Percentiles rank a stretch among this genome's conserved stretches.
Conservation (phyloP, 164 flowering plant genomes). For the Nymphaea colorata region DNA sequence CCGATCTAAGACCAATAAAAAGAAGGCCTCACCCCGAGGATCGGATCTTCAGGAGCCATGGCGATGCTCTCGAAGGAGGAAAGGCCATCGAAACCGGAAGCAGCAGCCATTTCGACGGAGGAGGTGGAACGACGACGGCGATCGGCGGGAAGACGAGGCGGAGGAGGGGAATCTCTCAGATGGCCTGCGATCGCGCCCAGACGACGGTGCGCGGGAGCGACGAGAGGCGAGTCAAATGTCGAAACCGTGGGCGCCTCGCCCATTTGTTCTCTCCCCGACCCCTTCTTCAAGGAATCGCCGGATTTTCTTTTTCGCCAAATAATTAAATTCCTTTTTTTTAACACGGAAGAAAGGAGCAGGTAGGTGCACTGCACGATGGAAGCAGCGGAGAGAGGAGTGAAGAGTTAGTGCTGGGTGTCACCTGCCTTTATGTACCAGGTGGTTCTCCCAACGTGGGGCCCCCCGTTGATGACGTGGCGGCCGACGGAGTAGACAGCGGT, state of each 20-base stretch:
- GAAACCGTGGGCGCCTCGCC: slow-evolving; percentile 2
- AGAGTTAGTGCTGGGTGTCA: too few relatives aligned
- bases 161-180: slow-evolving; percentile 10
- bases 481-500: not conserved
- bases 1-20: not conserved
- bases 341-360: not conserved
- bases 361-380: not conserved
- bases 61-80: slow-evolving; percentile 70
- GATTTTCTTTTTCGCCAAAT: too few relatives aligned
- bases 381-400: too few relatives aligned
- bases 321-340: not conserved
- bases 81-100: slow-evolving; percentile 23
- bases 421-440: too few relatives aligned
- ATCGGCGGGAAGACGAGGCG: not conserved
- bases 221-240: not conserved
- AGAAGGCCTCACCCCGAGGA: slow-evolving; percentile 57
- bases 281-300: not conserved
- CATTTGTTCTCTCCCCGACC: not conserved
- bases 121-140: not conserved
- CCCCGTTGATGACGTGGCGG: too few relatives aligned
- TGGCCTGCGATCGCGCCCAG: slow-evolving; percentile 1
- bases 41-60: slow-evolving; percentile 96
- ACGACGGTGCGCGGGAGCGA: not conserved
- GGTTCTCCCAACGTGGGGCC: too few relatives aligned
- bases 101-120: slow-evolving; percentile 18